phyloP scores from a whole-genome alignment of 169 alveolate genomes.

The Cryptosporidium tyzzeri region DNA sequence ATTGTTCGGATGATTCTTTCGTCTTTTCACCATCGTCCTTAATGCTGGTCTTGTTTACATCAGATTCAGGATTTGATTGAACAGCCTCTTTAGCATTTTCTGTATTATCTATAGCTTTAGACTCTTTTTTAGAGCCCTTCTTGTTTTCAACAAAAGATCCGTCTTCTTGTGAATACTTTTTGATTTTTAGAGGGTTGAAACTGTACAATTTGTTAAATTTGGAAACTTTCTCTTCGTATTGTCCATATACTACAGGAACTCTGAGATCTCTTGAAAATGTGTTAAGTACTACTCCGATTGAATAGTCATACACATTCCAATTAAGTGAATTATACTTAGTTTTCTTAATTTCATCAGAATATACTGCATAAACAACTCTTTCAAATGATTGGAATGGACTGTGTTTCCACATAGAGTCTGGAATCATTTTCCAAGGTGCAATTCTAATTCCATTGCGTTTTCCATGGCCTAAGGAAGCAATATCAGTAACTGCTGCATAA shows the following conservation, averaged over 20 bases:
- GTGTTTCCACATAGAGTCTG: slow-evolving; percentile 74
- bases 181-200: slow-evolving; percentile 16
- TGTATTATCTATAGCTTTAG: background rate
- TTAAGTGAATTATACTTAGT: slow-evolving; percentile 32
- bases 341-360: slow-evolving; percentile 59
- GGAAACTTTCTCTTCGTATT: slow-evolving; percentile 43
- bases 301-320: slow-evolving; percentile 60
- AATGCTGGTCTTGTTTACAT: background rate
- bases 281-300: slow-evolving; percentile 45
- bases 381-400: slow-evolving; percentile 58
- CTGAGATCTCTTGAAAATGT: slow-evolving; percentile 60
- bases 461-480: slow-evolving; percentile 69
- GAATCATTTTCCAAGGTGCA: slow-evolving; percentile 71
- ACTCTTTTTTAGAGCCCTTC: background rate
- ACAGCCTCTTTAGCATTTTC: background rate
- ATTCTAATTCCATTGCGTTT: slow-evolving; percentile 46
- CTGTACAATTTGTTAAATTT: slow-evolving; percentile 15
- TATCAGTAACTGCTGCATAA: slow-evolving; percentile 63
- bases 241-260: slow-evolving; percentile 28
- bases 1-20: background rate
- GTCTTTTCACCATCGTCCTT: background rate
- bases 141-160: background rate
- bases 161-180: slow-evolving; percentile 10
- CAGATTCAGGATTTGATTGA: background rate
- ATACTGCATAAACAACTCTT: slow-evolving; percentile 45